Conservation (phyloP, 2,329 filamentous ascomycete genomes). For the Periglandula ipomoeae region DNA sequence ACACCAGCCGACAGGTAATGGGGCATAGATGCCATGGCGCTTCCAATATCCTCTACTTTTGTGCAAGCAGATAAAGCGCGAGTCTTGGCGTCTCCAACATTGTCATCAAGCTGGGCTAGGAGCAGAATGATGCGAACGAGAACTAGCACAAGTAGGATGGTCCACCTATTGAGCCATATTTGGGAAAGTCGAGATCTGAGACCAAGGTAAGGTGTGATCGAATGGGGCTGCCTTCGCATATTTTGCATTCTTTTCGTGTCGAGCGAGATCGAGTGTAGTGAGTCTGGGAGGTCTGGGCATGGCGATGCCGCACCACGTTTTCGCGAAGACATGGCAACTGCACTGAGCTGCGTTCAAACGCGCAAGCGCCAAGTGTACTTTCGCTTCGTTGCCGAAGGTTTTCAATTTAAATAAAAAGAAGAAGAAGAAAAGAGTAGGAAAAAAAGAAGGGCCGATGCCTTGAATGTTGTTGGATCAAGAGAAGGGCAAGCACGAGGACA, state of each 20-base stretch:
- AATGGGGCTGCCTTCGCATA: constrained; percentile 22
- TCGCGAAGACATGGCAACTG: not conserved
- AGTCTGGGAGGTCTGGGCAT: constrained; percentile 1
- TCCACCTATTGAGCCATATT: constrained; percentile 97
- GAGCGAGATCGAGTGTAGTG: constrained; percentile 26
- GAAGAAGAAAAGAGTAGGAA: too few relatives aligned
- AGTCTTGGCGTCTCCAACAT: constrained; percentile 65
- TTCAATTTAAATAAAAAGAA: too few relatives aligned
- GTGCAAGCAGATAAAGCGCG: constrained; percentile 86
- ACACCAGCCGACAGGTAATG: constrained; percentile 86
- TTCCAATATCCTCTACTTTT: constrained; percentile 86
- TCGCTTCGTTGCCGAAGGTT: too few relatives aligned
- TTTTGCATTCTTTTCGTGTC: constrained; percentile 21
- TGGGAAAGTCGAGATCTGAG: constrained; percentile 85
- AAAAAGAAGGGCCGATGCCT: too few relatives aligned
- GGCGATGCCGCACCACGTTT: not conserved
- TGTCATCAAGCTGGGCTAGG: constrained; percentile 60
- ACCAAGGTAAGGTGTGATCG: constrained; percentile 84
- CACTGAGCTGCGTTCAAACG: too few relatives aligned
- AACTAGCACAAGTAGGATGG: constrained; percentile 76
- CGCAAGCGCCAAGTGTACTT: too few relatives aligned
- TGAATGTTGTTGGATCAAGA: too few relatives aligned
- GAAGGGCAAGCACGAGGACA: too few relatives aligned
- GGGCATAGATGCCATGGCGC: constrained; percentile 95
- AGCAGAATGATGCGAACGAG: constrained; percentile 74